phyloP scores from a whole-genome alignment of 495 filamentous ascomycete species.

The Aspergillus biplanus region DNA sequence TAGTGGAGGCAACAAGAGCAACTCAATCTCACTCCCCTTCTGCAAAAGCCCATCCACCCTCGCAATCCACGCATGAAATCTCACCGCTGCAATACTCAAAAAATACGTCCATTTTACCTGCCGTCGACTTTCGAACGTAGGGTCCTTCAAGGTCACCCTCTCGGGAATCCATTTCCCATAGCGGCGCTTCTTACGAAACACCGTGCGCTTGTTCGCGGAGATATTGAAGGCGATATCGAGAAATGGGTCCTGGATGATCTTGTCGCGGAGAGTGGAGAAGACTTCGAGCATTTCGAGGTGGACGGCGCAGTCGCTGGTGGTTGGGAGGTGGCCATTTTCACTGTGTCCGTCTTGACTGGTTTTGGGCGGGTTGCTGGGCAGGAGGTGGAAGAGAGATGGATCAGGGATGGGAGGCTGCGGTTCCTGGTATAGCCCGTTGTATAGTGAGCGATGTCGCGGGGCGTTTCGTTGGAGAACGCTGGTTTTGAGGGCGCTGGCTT shows the following conservation, averaged over 20 bases:
- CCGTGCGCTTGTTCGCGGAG: constrained; percentile 8
- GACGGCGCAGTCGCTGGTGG: constrained; percentile 33
- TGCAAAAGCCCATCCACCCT: constrained; percentile 2
- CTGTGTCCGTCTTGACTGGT: not conserved
- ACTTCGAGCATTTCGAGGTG: constrained; percentile 41
- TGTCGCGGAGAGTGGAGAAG: constrained; percentile 27
- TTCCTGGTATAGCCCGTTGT: too few species aligned
- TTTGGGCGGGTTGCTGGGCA: too few species aligned
- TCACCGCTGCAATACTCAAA: constrained; percentile 22
- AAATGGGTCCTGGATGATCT: constrained; percentile 8
- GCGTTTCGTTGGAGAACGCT: too few species aligned
- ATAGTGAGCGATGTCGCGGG: too few species aligned
- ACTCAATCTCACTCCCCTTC: not conserved
- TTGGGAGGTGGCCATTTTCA: constrained; percentile 19
- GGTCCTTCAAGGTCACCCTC: constrained; percentile 15
- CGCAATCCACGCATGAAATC: constrained; percentile 26
- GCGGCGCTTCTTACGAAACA: constrained; percentile 7
- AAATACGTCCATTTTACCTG: constrained; percentile 27
- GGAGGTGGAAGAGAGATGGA: too few species aligned
- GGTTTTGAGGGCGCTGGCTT: too few species aligned
- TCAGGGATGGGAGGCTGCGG: too few species aligned
- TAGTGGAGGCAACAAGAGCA: constrained; percentile 18
- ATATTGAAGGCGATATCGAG: constrained; percentile 18
- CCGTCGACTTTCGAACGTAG: constrained; percentile 13
- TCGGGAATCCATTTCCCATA: not conserved